These are phyloP conservation scores for Tricholoma furcatifolium DNA, from an alignment of 768 basidiomycete species.

Conservation along the genomic window DNA sequence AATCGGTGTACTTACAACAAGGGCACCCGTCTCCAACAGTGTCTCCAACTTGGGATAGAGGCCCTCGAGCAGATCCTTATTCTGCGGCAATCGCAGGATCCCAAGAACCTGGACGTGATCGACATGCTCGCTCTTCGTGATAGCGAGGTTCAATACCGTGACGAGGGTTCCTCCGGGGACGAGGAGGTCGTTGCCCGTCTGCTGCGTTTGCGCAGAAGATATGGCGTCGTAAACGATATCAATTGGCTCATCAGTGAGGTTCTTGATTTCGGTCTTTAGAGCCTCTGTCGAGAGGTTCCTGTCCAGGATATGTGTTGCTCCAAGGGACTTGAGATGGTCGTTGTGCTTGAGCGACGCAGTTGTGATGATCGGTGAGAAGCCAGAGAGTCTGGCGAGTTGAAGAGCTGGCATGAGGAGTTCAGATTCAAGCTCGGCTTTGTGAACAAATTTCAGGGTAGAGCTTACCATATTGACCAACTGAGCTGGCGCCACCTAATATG, in stretches of 20 bases:
- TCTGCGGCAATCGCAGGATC: constrained; percentile 20
- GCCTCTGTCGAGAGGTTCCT: constrained; percentile 15
- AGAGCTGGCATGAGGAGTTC: constrained; percentile 23
- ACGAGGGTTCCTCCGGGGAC: constrained; percentile 34
- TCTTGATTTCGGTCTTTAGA: constrained; percentile 24
- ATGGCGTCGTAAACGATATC: constrained; percentile 28
- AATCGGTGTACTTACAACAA: constrained; percentile 22
- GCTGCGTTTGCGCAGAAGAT: constrained; percentile 21
- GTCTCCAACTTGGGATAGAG: constrained; percentile 14
- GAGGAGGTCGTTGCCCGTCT: constrained; percentile 23
- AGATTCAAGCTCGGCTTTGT: background rate
- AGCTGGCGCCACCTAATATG: constrained; percentile 26
- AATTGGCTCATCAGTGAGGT: constrained; percentile 19
- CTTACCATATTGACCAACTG: constrained; percentile 28
- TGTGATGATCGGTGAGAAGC: constrained; percentile 38
- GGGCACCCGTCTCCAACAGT: constrained; percentile 26
- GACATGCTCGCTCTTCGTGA: constrained; percentile 31
- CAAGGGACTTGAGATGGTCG: constrained; percentile 29
- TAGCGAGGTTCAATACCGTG: constrained; percentile 30
- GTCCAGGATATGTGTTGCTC: constrained; percentile 37
- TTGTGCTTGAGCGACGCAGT: constrained; percentile 37
- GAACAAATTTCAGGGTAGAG: background rate
- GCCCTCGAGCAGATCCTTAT: constrained; percentile 12
- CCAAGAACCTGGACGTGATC: constrained; percentile 12
- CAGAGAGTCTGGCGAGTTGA: constrained; percentile 38